These are phyloP conservation scores for Pinus taeda DNA, from an alignment of 75 land plant genomes.

Conservation along the genomic window DNA sequence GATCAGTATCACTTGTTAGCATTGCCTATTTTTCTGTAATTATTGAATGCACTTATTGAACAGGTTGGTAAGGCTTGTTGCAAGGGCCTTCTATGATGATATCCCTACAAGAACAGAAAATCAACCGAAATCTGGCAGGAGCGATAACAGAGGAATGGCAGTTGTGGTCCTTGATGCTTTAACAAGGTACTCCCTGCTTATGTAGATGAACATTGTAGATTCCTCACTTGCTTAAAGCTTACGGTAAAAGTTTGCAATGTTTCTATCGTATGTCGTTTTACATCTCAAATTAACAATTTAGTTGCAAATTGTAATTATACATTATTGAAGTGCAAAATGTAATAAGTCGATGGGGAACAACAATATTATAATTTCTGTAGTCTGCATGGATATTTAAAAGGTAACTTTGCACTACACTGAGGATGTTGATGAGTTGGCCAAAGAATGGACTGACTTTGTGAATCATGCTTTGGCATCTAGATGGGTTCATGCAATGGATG, in stretches of 20 bases:
- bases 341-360: too few species aligned
- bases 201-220: neutral
- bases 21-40: neutral
- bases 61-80: constrained; percentile 85
- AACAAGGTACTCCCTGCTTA: constrained; percentile 48
- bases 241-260: neutral
- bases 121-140: constrained; percentile 74
- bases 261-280: neutral
- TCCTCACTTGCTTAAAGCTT: neutral
- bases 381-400: too few species aligned
- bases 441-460: neutral
- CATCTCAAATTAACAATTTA: neutral
- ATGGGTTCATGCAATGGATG: neutral
- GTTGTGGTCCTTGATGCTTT: constrained; percentile 95
- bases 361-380: too few species aligned
- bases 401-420: too few species aligned
- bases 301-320: neutral
- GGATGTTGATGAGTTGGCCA: neutral
- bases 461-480: neutral
- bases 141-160: constrained; percentile 89
- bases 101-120: constrained; percentile 76
- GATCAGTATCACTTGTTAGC: neutral
- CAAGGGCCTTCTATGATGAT: constrained; percentile 94
- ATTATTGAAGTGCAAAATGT: too few species aligned
- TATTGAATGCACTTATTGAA: neutral